Percentiles rank a stretch among this genome's conserved stretches.
phyloP scores from a whole-genome alignment of 306 rosid genomes.

The Prunus padus region DNA sequence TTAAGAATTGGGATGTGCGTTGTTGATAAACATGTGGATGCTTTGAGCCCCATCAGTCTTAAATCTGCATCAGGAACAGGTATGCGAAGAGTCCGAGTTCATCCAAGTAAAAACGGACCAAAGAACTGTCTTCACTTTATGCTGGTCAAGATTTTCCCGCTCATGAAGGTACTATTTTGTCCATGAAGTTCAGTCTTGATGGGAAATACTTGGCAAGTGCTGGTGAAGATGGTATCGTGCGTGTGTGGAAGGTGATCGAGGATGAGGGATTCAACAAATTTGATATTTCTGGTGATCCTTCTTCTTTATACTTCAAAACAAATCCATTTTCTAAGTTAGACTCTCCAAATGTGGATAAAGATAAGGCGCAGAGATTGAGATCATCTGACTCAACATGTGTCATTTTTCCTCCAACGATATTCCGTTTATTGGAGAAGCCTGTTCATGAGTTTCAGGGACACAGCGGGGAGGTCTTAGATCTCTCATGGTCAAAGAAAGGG shows the following conservation, averaged over 20 bases:
- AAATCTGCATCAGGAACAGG: conserved; percentile 30
- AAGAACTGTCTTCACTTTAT: conserved; percentile 74
- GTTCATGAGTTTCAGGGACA: conserved; percentile 79
- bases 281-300: conserved; percentile 55
- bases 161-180: conserved; percentile 68
- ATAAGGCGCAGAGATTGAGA: conserved; percentile 43
- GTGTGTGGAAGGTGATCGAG: conserved; percentile 77
- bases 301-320: conserved; percentile 61
- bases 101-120: conserved; percentile 50
- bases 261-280: conserved; percentile 48
- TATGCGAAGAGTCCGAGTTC: conserved; percentile 58
- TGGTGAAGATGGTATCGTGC: conserved; percentile 75
- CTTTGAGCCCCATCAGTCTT: conserved; percentile 26
- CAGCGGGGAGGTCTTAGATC: conserved; percentile 67
- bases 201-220: conserved; percentile 81
- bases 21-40: conserved; percentile 35
- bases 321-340: conserved; percentile 49
- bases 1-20: conserved; percentile 55
- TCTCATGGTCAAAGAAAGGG: conserved; percentile 81
- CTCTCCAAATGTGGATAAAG: conserved; percentile 47
- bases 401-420: conserved; percentile 68
- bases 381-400: conserved; percentile 67
- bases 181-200: conserved; percentile 84
- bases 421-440: conserved; percentile 61
- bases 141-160: conserved; percentile 68